A percentile compares a stretch with the other conserved stretches of the same genome.
Evolutionary conservation across 768 basidiomycete genomes (phyloP).

Genomic region (Serendipita sp.): DNA sequence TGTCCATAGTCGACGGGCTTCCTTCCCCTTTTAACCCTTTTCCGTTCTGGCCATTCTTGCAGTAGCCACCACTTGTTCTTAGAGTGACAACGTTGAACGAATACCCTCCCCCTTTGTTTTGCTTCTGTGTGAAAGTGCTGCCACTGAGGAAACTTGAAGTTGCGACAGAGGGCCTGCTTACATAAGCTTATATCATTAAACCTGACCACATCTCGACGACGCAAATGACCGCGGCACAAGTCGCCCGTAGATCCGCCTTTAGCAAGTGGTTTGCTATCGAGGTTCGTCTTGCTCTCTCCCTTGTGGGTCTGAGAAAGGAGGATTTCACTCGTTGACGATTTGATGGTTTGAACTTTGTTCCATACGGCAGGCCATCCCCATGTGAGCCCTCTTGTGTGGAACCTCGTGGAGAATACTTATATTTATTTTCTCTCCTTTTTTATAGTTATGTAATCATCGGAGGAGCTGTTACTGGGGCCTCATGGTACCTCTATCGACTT

Average conservation of each 20-base stretch:
- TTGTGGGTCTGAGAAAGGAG: not conserved
- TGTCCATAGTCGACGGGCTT: not conserved
- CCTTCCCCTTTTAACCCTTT: not conserved
- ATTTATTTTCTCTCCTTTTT: not conserved
- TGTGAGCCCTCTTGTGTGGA: not conserved
- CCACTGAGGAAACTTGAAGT: too few relatives aligned
- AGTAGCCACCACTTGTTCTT: not conserved
- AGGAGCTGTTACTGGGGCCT: not conserved
- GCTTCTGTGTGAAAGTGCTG: not conserved
- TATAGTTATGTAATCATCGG: not conserved
- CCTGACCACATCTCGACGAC: not conserved
- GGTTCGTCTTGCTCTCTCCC: not conserved
- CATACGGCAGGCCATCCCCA: not conserved
- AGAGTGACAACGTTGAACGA: conserved; percentile 7
- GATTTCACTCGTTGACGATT: not conserved
- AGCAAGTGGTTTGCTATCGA: conserved; percentile 3
- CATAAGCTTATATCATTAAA: not conserved
- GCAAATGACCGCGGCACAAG: not conserved
- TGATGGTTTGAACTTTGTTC: not conserved
- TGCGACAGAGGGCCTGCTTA: too few relatives aligned
- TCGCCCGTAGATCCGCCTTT: not conserved
- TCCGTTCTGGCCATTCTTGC: not conserved
- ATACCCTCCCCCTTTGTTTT: not conserved
- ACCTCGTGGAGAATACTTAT: not conserved
- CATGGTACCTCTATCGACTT: conserved; percentile 1